Evolutionary conservation across 2,329 filamentous ascomycete species (phyloP).

Genomic region (Lecanicillium sp.): DNA sequence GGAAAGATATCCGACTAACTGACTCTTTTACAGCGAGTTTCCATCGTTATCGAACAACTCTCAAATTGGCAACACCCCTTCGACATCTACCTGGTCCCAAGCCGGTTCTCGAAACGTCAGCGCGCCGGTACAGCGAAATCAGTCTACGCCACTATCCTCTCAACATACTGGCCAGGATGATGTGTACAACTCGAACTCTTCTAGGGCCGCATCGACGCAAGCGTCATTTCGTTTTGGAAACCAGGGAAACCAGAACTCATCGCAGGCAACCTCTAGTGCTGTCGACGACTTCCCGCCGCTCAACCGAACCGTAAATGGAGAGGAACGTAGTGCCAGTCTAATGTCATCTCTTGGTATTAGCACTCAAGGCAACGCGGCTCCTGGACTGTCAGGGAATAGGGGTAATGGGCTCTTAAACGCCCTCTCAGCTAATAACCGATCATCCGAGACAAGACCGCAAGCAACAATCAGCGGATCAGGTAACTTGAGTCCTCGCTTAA

Average conservation of each 20-base stretch:
- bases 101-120: conserved; percentile 40
- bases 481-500: background rate
- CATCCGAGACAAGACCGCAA: conserved; percentile 37
- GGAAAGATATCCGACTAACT: conserved; percentile 6
- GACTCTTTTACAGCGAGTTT: conserved; percentile 48
- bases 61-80: conserved; percentile 40
- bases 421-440: conserved; percentile 50
- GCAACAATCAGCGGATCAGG: conserved; percentile 35
- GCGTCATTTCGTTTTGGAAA: conserved; percentile 47
- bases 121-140: conserved; percentile 42
- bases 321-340: conserved; percentile 45
- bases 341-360: conserved; percentile 49
- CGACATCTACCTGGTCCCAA: conserved; percentile 48
- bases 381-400: conserved; percentile 32
- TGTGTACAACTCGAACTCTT: conserved; percentile 34
- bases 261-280: conserved; percentile 39
- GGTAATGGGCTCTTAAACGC: conserved; percentile 58
- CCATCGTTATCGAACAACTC: conserved; percentile 57
- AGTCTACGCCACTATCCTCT: conserved; percentile 40
- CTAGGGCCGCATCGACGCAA: conserved; percentile 29
- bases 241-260: conserved; percentile 40
- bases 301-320: conserved; percentile 48
- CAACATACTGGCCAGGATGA: conserved; percentile 45
- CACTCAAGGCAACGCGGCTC: conserved; percentile 32
- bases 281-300: conserved; percentile 57